Evolutionary conservation across 1,284 basidiomycete species (phyloP), one percentile per base, ranked within the genome.

Genomic region (Chondrostereum purpureum): DNA sequence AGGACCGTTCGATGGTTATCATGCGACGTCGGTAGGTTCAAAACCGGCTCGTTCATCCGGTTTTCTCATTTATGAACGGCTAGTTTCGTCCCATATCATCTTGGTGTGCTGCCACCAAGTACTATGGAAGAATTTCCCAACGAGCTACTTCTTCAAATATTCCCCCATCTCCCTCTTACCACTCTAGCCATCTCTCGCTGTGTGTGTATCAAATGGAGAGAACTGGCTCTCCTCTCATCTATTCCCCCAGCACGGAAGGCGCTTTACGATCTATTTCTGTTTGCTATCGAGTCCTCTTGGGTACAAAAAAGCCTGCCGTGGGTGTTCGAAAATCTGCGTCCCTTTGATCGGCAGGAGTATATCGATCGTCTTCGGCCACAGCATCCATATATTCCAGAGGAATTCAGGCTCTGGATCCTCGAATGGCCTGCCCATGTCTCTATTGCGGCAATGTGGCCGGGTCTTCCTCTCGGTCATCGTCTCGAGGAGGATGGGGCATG

Each of bases 401-500:
- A 49, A 12, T 57, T 55, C 35, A 36, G 46, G 4, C 35, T 51
- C 8, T 57, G 53, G 50, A 45, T 57, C 14, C 44, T 57, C 13
- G 57, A 58, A 45, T 58, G 57, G 57, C 57, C 57, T 3, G 52
- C 50, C 11, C 35, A 38, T 34, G 53, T 49, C n/a, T 48, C 50
- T n/a, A 45, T 55, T 17, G 50, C 44, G 20, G 40, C 49, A 16
- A 16, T 39, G n/a, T 58, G 55, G 54, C 53, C 57, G 3, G 54
- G 55, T 2, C 44, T 56, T 42, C 38, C 38, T 14, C 36, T 31
- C n/a, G 27, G 8, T 31, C 27, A 31, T n/a, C 8, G n/a, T 8
- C 8, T 8, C 8, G 27, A 31, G 8, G n/a, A n/a, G n/a, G 27
- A 31, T n/a, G n/a, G n/a, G n/a, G n/a, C n/a, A n/a, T n/a, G n/a